Conservation (phyloP, 768 basidiomycete species). For the Ramaria rubella region DNA sequence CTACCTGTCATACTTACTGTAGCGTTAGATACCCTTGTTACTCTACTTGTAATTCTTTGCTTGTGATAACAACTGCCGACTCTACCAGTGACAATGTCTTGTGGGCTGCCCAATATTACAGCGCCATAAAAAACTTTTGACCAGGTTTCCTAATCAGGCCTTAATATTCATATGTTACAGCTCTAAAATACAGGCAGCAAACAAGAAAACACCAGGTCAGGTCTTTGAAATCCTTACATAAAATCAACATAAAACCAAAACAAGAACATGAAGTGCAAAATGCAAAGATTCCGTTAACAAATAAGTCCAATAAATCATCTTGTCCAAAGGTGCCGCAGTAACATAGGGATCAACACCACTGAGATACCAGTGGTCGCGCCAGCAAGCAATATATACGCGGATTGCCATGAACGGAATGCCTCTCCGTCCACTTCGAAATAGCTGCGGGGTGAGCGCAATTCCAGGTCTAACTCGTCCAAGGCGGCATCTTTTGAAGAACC, state of each 20-base stretch:
- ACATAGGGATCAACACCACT: neutral
- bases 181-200: too few relatives aligned
- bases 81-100: too few relatives aligned
- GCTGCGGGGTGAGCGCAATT: neutral
- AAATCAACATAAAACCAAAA: neutral
- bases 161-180: too few relatives aligned
- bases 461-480: neutral
- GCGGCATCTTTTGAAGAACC: neutral
- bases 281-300: neutral
- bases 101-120: too few relatives aligned
- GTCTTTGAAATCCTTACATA: too few relatives aligned
- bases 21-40: neutral
- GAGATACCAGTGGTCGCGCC: constrained; percentile 6
- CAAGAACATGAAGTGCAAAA: neutral
- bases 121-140: too few relatives aligned
- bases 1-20: neutral
- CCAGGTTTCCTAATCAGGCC: too few relatives aligned
- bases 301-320: neutral
- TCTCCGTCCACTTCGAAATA: neutral
- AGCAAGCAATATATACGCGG: constrained; percentile 1
- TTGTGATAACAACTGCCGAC: too few relatives aligned
- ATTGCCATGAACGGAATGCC: constrained; percentile 2
- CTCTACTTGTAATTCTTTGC: too few relatives aligned
- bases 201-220: too few relatives aligned
- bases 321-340: constrained; percentile 2